Conservation (phyloP, 106 monocot species). For the Ottelia alismoides region DNA sequence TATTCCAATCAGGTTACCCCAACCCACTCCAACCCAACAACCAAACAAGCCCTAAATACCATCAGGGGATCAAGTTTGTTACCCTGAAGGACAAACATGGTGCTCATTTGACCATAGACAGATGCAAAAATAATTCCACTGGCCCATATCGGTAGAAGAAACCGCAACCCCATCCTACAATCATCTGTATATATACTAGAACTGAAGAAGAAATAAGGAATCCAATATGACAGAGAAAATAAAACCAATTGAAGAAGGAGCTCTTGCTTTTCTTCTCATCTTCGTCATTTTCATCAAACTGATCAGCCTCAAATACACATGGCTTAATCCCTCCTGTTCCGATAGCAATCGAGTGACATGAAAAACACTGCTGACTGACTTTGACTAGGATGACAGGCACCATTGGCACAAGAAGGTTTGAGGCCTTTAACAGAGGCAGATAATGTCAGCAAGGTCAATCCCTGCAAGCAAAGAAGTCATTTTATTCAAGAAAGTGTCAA, state of each 20-base stretch:
- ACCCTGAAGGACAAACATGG: too few species aligned
- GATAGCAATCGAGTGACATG: constrained; percentile 30
- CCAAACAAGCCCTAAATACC: too few species aligned
- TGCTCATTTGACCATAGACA: too few species aligned
- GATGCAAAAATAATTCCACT: too few species aligned
- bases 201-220: constrained; percentile 19
- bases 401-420: constrained; percentile 13
- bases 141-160: too few species aligned
- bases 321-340: constrained; percentile 59
- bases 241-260: constrained; percentile 72
- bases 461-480: constrained; percentile 12
- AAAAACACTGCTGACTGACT: constrained; percentile 17
- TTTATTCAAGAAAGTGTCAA: background rate
- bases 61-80: too few species aligned
- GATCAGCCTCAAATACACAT: constrained; percentile 48
- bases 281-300: constrained; percentile 33
- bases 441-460: constrained; percentile 30
- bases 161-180: constrained; percentile 26
- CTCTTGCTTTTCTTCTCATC: constrained; percentile 20
- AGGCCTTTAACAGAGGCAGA: constrained; percentile 18
- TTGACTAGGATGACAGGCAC: constrained; percentile 8
- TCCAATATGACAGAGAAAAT: constrained; percentile 39
- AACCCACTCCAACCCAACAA: too few species aligned
- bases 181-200: constrained; percentile 23
- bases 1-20: too few species aligned